A percentile compares a stretch with the other conserved stretches of the same genome.
Conservation (phyloP, 768 basidiomycete genomes). For the Hypsizygus marmoreus region DNA sequence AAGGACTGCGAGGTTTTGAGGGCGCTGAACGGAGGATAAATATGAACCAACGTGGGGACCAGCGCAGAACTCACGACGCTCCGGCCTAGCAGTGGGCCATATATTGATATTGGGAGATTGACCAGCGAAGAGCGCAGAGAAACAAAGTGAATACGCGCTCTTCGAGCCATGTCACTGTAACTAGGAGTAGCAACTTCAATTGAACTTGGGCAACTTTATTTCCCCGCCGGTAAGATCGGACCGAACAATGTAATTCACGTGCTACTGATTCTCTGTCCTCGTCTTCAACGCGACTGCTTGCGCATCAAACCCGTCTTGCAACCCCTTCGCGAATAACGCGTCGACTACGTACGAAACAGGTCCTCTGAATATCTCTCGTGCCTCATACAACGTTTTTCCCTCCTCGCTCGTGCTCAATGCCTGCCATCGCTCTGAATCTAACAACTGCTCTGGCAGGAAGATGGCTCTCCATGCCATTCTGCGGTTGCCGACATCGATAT, state of each 20-base stretch:
- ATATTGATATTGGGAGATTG: slow-evolving; percentile 92
- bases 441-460: slow-evolving; percentile 24
- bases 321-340: slow-evolving; percentile 17
- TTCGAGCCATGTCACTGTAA: slow-evolving; percentile 87
- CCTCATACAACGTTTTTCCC: slow-evolving; percentile 31
- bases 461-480: slow-evolving; percentile 30
- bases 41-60: background rate
- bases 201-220: too few species aligned
- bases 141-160: slow-evolving; percentile 77
- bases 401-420: slow-evolving; percentile 24
- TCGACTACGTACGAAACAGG: slow-evolving; percentile 25
- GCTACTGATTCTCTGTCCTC: too few species aligned
- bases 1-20: slow-evolving; percentile 79
- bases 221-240: slow-evolving; percentile 23
- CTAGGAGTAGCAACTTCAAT: too few species aligned
- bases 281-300: slow-evolving; percentile 20
- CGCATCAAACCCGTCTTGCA: slow-evolving; percentile 27
- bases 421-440: slow-evolving; percentile 28
- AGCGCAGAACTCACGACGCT: slow-evolving; percentile 58
- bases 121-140: slow-evolving; percentile 88
- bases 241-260: too few species aligned
- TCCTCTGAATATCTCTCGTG: slow-evolving; percentile 27
- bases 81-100: slow-evolving; percentile 88
- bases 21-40: slow-evolving; percentile 51
- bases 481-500: slow-evolving; percentile 22